Evolutionary conservation across 2,329 filamentous ascomycete genomes (phyloP), one percentile per base, ranked within the genome.

Genomic region (Tolypocladium guangdongense): DNA sequence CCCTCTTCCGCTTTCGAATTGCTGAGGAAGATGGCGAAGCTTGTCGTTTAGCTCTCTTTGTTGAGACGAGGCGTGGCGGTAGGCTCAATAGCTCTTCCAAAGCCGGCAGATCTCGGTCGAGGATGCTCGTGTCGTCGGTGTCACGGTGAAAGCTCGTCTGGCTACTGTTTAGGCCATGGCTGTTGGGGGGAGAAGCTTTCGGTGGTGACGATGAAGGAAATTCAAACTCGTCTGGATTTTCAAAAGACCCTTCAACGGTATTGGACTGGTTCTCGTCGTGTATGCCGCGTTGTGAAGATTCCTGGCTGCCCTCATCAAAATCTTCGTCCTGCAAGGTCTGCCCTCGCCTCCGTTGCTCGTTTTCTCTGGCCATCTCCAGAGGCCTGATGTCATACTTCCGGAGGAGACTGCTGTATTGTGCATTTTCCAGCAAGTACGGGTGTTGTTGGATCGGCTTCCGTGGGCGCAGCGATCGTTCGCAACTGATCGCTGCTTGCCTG

Each of bases 401-500:
- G 59, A 82, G 74, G 22, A 73, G 65, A 3, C 67, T 77, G 52
- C 74, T 76, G 62, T 82, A 82, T 32, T 76, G 73, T 0, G 73
- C 78, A 60, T 74, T 77, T 57, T 83, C 80, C 4, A 82, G 66
- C 7, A 77, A 65, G 57, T 83, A 83, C 4, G 80, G 80, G 46
- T 82, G 78, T 59, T 82, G 71, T 60, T 83, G 80, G 7, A 83
- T 83, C 1, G 79, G 79, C 56, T 82, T 83, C 22, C 80, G 74
- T 1, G 78, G 78, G 7, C 80, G 73, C n/a, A 83, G 66, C 4
- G 76, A 80, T 36, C 79, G 73, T 56, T 74, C 71, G 47, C 71
- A 65, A 14, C 66, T 68, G 32, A 70, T 60, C 7, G 65, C 60
- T 14, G 59, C 56, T 52, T 64, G 64, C 35, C 55, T 56, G 20